Evolutionary conservation across 2,329 filamentous ascomycete genomes (phyloP), one percentile per base, ranked within the genome.

Genomic region (Cladorrhinum sp.): DNA sequence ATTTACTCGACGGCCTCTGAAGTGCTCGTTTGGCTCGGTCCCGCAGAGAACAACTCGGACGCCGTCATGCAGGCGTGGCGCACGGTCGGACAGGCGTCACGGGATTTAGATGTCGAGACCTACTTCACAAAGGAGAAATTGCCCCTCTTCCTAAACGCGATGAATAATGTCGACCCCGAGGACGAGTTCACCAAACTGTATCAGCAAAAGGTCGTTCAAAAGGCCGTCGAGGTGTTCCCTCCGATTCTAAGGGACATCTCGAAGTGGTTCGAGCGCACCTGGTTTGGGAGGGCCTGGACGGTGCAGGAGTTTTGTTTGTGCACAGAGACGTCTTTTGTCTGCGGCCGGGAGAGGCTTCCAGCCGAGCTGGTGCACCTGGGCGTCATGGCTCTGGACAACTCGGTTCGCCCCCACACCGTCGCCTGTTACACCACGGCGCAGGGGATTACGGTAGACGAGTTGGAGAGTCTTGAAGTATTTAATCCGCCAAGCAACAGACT

Each of bases 291-390:
- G 2, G 48, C 56, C 9, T 65, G 64, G 64, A 53, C 55, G 1
- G 49, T 60, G 3, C 64, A 65, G 33, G 62, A 65, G 26, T 65
- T 65, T 36, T 62, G 59, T 42, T 46, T 65, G 14, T 62, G 64
- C 24, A 8, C 55, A 8, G 48, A 65, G 54, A 64, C 64, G 14
- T 30, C 55, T 9, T 62, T 65, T 33, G 62, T 60, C 3, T 65
- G 64, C 50, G 64, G 64, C 5, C 24, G 16, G 48, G 51, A 62
- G 52, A 51, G 16, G 3, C n/a, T 64, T 5, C 24, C 26, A 0
- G 62, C 53, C 8, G 58, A 57, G 12, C 7, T 62, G 2, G 21
- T 65, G 20, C 58, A 50, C 51, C 20, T 60, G 2, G 51, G 51
- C 6, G 18, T 56, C n/a, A 55, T 54, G 24, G 16, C 58, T n/a